A percentile compares a stretch with the other conserved stretches of the same genome.
Evolutionary conservation across 352 stramenopile genomes (phyloP).

Genomic region (Saprolegnia diclina): DNA sequence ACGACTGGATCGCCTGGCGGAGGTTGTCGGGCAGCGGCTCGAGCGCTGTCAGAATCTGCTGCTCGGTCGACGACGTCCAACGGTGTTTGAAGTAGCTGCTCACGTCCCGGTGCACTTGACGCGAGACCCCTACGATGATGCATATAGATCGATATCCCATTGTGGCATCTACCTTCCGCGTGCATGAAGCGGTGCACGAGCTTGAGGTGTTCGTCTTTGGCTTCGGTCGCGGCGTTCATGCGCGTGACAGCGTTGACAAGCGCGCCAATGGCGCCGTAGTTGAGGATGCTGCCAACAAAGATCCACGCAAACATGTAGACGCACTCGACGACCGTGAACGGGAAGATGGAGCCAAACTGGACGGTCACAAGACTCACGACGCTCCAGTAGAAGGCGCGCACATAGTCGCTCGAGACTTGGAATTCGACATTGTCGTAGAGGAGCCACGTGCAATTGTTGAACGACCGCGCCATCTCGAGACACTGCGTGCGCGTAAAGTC

Average conservation of each 20-base stretch:
- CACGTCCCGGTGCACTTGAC: not conserved
- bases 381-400: constrained; percentile 66
- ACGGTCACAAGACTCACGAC: constrained; percentile 70
- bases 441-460: constrained; percentile 63
- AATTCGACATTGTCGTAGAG: constrained; percentile 63
- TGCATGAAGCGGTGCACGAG: constrained; percentile 19
- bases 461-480: constrained; percentile 26
- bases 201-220: constrained; percentile 12
- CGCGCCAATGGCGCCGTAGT: constrained; percentile 61
- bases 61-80: constrained; percentile 10
- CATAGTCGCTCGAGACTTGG: constrained; percentile 38
- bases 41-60: not conserved
- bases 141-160: not conserved
- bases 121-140: constrained; percentile 4
- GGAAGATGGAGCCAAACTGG: constrained; percentile 67
- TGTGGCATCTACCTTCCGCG: not conserved
- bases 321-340: constrained; percentile 60
- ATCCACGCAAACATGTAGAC: constrained; percentile 59
- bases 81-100: constrained; percentile 18
- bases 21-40: constrained; percentile 21
- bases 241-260: constrained; percentile 22
- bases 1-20: constrained; percentile 19
- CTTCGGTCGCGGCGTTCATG: constrained; percentile 9
- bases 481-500: constrained; percentile 40
- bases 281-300: constrained; percentile 61